A percentile compares a stretch with the other conserved stretches of the same genome.
Evolutionary conservation across 805 yeast genomes (phyloP).

Genomic region (Grigorovia yakushimaensis): DNA sequence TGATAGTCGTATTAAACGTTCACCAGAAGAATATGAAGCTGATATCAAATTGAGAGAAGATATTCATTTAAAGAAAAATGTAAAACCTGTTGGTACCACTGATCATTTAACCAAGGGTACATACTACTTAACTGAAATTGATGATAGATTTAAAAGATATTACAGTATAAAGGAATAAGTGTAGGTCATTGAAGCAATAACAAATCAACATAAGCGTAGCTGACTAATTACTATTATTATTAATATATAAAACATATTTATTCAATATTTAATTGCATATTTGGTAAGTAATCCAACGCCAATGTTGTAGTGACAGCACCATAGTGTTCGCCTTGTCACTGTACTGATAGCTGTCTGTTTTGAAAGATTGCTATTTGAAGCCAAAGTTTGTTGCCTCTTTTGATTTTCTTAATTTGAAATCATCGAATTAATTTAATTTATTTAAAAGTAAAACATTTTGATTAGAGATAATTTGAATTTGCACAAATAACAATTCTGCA

Average conservation of each 20-base stretch:
- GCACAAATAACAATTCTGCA: too few relatives aligned
- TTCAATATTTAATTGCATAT: too few relatives aligned
- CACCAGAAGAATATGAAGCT: constrained; percentile 75
- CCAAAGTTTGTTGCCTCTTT: too few relatives aligned
- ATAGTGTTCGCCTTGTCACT: too few relatives aligned
- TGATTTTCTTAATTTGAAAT: neutral
- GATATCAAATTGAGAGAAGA: constrained; percentile 81
- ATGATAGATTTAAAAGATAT: constrained; percentile 79
- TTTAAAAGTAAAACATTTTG: neutral
- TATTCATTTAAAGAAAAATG: constrained; percentile 73
- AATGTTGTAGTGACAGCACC: too few relatives aligned
- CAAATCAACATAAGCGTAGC: too few relatives aligned
- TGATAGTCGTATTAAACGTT: constrained; percentile 17
- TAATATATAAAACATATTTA: too few relatives aligned
- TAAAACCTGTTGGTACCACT: constrained; percentile 68
- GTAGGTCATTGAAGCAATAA: neutral
- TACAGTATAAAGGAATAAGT: constrained; percentile 58
- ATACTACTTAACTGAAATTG: constrained; percentile 74
- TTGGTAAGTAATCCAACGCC: too few relatives aligned
- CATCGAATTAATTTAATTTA: neutral
- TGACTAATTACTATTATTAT: too few relatives aligned
- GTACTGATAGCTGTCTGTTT: too few relatives aligned
- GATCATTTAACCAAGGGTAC: constrained; percentile 66
- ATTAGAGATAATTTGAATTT: too few relatives aligned
- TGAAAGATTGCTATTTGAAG: too few relatives aligned